phyloP scores from a whole-genome alignment of 495 filamentous ascomycete genomes.

The Penicillium canariense region DNA sequence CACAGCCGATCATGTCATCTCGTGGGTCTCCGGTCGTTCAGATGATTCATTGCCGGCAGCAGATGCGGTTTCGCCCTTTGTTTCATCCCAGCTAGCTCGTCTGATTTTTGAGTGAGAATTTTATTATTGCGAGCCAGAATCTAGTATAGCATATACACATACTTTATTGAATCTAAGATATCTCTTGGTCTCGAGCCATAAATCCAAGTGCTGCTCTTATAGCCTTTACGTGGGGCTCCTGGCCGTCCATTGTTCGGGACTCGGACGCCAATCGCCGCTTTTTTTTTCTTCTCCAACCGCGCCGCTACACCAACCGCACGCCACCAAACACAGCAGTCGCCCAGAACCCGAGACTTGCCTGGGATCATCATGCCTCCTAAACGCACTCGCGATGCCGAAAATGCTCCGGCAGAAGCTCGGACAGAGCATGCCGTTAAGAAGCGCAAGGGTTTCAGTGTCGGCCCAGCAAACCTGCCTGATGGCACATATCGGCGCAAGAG shows the following conservation, averaged over 20 bases:
- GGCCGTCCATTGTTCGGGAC: conserved; percentile 4
- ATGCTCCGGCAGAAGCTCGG: conserved; percentile 26
- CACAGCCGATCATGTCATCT: conserved; percentile 14
- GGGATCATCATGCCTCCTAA: conserved; percentile 62
- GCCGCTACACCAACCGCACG: background rate
- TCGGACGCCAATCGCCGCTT: conserved; percentile 23
- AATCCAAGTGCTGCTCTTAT: background rate
- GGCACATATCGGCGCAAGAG: conserved; percentile 89
- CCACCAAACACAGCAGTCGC: background rate
- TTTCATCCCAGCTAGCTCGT: background rate
- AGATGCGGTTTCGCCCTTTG: background rate
- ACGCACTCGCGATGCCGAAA: conserved; percentile 53
- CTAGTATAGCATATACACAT: too few relatives aligned
- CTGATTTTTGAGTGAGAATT: background rate
- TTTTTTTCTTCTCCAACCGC: conserved; percentile 16
- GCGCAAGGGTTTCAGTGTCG: conserved; percentile 72
- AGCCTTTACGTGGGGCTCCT: conserved; percentile 13
- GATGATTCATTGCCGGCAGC: conserved; percentile 3
- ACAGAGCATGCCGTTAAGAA: conserved; percentile 50
- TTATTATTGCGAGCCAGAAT: background rate
- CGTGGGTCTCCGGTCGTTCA: conserved; percentile 29
- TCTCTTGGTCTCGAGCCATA: background rate
- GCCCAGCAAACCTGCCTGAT: conserved; percentile 90
- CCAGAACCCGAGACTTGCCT: background rate
- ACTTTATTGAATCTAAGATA: too few relatives aligned